Conservation (phyloP, 257 asterid species). For the Knoxia roxburghii region DNA sequence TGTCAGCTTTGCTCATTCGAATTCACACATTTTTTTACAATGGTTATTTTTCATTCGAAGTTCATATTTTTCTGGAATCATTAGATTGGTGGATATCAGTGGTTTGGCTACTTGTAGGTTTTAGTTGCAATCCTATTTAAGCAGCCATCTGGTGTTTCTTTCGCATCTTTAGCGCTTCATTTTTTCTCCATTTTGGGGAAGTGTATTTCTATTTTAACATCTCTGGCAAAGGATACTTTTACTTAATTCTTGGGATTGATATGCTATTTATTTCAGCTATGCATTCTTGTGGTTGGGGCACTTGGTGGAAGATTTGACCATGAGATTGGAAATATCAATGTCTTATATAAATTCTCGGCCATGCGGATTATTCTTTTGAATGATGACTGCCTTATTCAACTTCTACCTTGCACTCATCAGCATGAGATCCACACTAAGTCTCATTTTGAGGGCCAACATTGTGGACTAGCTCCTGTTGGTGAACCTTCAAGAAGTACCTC, state of each 20-base stretch:
- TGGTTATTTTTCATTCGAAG: not conserved
- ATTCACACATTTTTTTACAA: not conserved
- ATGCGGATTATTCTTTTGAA: constrained; percentile 62
- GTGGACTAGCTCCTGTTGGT: constrained; percentile 80
- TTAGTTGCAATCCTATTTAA: not conserved
- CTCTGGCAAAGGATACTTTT: not conserved
- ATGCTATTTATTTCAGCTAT: constrained; percentile 41
- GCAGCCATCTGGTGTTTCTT: not conserved
- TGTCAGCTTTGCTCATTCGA: not conserved
- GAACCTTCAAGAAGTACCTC: constrained; percentile 53
- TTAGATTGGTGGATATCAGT: not conserved
- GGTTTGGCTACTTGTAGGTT: not conserved
- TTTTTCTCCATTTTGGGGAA: not conserved
- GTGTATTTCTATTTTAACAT: not conserved
- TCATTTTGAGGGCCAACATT: constrained; percentile 77
- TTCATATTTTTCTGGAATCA: not conserved
- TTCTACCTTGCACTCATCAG: constrained; percentile 61
- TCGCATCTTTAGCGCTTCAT: not conserved
- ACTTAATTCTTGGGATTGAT: constrained; percentile 1
- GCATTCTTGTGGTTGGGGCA: constrained; percentile 86
- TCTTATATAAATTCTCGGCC: constrained; percentile 56
- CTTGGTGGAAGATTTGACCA: constrained; percentile 99
- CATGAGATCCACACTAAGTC: constrained; percentile 64
- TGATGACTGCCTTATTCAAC: constrained; percentile 84
- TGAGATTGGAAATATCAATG: constrained; percentile 84